A percentile compares a stretch with the other conserved stretches of the same genome.
Evolutionary conservation across 2,329 filamentous ascomycete species (phyloP).

Genomic region (Ceratocystis ficicola): DNA sequence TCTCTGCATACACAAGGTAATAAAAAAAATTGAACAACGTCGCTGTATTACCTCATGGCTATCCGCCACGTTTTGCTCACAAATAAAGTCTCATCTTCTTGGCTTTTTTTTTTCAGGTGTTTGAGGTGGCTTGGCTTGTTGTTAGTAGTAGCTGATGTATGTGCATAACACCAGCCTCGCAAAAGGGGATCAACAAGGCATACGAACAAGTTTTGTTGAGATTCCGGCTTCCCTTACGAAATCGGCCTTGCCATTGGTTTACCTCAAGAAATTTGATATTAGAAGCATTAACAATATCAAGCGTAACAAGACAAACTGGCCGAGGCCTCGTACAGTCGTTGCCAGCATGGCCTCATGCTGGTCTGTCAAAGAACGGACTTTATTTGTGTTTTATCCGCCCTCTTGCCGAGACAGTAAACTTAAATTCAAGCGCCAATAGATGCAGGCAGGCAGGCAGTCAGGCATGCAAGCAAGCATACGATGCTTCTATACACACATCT

Average conservation of each 20-base stretch:
- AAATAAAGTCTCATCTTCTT: neutral
- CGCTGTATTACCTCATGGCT: neutral
- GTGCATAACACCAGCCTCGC: constrained; percentile 4
- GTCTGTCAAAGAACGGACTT: neutral
- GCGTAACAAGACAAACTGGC: neutral
- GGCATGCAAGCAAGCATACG: neutral
- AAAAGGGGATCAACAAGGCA: neutral
- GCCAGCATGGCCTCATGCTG: neutral
- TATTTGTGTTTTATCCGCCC: neutral
- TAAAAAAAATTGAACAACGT: neutral
- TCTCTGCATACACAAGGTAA: neutral
- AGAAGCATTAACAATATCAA: constrained; percentile 4
- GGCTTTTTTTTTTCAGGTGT: neutral
- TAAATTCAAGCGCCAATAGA: neutral
- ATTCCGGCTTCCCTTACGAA: neutral
- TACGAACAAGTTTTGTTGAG: neutral
- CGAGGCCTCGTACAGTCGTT: neutral
- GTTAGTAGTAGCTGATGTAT: neutral
- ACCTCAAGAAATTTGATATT: neutral
- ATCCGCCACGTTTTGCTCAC: neutral
- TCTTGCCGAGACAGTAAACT: neutral
- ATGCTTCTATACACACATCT: constrained; percentile 7
- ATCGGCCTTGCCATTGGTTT: neutral
- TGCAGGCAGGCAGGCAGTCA: neutral
- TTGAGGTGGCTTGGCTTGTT: neutral